Evolutionary conservation across 1,139 yeast species (phyloP).

Genomic region (Williopsis jadinii): DNA sequence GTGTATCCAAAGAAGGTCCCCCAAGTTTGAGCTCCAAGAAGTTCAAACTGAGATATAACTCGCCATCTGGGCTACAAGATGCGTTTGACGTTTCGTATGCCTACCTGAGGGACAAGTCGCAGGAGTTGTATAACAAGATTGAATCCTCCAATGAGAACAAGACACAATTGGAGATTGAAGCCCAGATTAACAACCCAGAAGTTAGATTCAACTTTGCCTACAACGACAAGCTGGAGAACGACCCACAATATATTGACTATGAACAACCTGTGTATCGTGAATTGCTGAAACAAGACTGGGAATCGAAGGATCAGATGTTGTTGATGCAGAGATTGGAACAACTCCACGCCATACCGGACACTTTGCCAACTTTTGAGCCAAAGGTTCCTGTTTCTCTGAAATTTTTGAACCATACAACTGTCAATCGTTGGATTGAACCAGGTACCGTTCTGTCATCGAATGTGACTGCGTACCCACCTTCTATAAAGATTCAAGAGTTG

Average conservation of each 20-base stretch:
- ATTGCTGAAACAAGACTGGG: constrained; percentile 66
- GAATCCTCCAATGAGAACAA: constrained; percentile 7
- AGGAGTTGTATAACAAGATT: constrained; percentile 19
- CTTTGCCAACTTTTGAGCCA: constrained; percentile 86
- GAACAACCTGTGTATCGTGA: constrained; percentile 74
- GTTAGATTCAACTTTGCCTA: constrained; percentile 60
- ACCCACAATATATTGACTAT: constrained; percentile 49
- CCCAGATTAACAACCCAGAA: constrained; percentile 75
- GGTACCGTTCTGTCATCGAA: constrained; percentile 69
- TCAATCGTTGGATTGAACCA: constrained; percentile 67
- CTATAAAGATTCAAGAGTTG: constrained; percentile 67
- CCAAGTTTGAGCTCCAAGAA: constrained; percentile 25
- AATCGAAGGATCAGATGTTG: constrained; percentile 55
- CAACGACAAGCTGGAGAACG: constrained; percentile 29
- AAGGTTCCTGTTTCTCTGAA: constrained; percentile 65
- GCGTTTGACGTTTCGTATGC: constrained; percentile 67
- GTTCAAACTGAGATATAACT: constrained; percentile 46
- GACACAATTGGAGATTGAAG: constrained; percentile 33
- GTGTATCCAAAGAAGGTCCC: constrained; percentile 18
- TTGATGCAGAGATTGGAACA: constrained; percentile 89
- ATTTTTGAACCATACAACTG: constrained; percentile 62
- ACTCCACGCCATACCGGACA: constrained; percentile 83
- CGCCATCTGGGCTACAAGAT: constrained; percentile 65
- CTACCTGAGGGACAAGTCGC: constrained; percentile 43
- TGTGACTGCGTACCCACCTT: constrained; percentile 70